Conservation (phyloP, 2,329 filamentous ascomycete genomes). For the Calonectria pteridis region DNA sequence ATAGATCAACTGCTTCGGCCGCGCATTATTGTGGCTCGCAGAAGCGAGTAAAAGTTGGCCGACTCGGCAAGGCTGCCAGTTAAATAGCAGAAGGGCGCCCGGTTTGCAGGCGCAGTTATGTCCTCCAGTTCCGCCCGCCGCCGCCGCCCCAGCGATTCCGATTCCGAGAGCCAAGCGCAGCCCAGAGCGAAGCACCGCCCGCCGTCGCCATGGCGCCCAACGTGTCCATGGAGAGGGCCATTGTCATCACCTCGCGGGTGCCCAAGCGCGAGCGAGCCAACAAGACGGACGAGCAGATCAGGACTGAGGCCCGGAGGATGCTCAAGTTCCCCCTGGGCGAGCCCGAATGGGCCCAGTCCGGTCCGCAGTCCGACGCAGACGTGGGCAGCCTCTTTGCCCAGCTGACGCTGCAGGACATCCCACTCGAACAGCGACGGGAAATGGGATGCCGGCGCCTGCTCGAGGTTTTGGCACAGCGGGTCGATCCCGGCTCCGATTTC, state of each 20-base stretch:
- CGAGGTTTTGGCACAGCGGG: neutral
- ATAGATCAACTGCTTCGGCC: conserved; percentile 4
- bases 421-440: neutral
- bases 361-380: neutral
- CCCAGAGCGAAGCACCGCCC: neutral
- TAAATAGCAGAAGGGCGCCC: conserved; percentile 9
- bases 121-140: neutral
- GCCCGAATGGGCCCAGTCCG: conserved; percentile 2
- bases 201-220: neutral
- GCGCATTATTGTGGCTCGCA: conserved; percentile 4
- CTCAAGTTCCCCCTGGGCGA: conserved; percentile 2
- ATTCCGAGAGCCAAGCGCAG: neutral
- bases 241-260: neutral
- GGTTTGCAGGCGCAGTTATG: conserved; percentile 2
- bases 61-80: conserved; percentile 6
- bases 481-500: neutral
- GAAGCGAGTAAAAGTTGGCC: neutral
- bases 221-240: neutral
- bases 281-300: conserved; percentile 8
- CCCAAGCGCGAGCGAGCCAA: neutral
- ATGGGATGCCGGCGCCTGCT: neutral
- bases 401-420: neutral
- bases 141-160: neutral
- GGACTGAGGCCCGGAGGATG: neutral
- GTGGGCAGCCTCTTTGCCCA: conserved; percentile 1